Percentiles rank a stretch among this genome's conserved stretches.
These are phyloP conservation scores for Phytophthora megakarya DNA, from an alignment of 352 stramenopile genomes.

Conservation along the genomic window DNA sequence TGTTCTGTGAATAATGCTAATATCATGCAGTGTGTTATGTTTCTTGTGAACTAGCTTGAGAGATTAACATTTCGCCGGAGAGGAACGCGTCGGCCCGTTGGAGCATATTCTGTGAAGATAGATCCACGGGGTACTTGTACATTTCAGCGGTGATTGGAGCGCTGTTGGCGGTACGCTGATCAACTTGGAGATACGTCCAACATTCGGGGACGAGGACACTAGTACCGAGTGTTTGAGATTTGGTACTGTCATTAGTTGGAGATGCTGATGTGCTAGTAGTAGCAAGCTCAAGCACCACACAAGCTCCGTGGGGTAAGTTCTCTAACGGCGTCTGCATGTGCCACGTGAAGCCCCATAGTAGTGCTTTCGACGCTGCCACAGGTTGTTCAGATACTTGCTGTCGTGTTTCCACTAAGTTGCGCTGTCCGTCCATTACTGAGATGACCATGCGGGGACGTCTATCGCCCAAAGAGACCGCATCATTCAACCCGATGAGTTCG, in stretches of 20 bases:
- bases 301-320: conserved; percentile 81
- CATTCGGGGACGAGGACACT: conserved; percentile 69
- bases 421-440: conserved; percentile 69
- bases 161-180: conserved; percentile 79
- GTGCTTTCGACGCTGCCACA: conserved; percentile 50
- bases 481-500: conserved; percentile 66
- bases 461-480: conserved; percentile 45
- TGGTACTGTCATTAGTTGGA: conserved; percentile 35
- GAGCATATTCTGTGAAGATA: conserved; percentile 72
- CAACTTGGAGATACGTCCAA: conserved; percentile 85
- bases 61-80: conserved; percentile 72
- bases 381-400: conserved; percentile 79
- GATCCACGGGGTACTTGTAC: conserved; percentile 82
- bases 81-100: conserved; percentile 80
- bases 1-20: neutral
- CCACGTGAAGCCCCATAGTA: conserved; percentile 91
- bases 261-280: conserved; percentile 60
- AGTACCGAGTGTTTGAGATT: conserved; percentile 35
- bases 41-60: conserved; percentile 38
- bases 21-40: neutral
- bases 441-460: conserved; percentile 69
- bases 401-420: conserved; percentile 74
- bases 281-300: conserved; percentile 72
- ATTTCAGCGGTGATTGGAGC: conserved; percentile 73
- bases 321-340: conserved; percentile 94